Evolutionary conservation across 352 stramenopile species (phyloP).

Genomic region (Globisporangium takayamanum): DNA sequence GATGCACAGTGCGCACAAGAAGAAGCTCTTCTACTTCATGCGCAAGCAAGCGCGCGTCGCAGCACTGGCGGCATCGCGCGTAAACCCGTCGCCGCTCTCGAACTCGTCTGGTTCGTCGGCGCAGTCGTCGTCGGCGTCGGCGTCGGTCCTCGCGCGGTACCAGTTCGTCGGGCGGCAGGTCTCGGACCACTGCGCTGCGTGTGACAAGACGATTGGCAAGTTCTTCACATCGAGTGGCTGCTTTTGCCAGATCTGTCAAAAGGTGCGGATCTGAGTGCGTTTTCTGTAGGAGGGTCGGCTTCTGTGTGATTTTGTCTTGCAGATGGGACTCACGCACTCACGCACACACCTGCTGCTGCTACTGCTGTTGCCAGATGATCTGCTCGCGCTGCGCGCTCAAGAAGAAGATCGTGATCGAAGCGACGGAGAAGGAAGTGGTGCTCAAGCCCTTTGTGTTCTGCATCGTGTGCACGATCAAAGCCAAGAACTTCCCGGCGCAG

Average conservation of each 20-base stretch:
- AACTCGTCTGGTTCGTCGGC: slow-evolving; percentile 13
- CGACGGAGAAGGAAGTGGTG: slow-evolving; percentile 11
- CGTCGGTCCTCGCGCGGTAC: slow-evolving; percentile 8
- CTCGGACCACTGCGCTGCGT: slow-evolving; percentile 27
- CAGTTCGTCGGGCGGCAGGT: slow-evolving; percentile 1
- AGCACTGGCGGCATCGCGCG: background rate
- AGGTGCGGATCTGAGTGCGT: slow-evolving; percentile 14
- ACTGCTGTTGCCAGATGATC: slow-evolving; percentile 26
- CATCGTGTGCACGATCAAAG: slow-evolving; percentile 28
- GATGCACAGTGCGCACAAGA: slow-evolving; percentile 35
- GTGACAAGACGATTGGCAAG: slow-evolving; percentile 23
- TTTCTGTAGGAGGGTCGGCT: background rate
- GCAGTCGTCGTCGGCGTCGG: slow-evolving; percentile 16
- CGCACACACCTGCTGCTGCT: background rate
- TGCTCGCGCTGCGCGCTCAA: slow-evolving; percentile 41
- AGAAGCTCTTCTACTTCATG: slow-evolving; percentile 50
- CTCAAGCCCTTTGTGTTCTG: slow-evolving; percentile 12
- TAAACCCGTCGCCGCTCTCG: slow-evolving; percentile 10
- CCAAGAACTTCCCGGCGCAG: slow-evolving; percentile 18
- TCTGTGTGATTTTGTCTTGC: background rate
- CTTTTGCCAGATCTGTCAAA: slow-evolving; percentile 16
- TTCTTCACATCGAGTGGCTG: slow-evolving; percentile 27
- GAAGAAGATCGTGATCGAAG: slow-evolving; percentile 42
- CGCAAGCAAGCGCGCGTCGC: slow-evolving; percentile 7
- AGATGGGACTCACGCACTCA: too few species aligned